A percentile compares a stretch with the other conserved stretches of the same genome.
Conservation (phyloP, 352 stramenopile genomes). For the Phytophthora constricta region DNA sequence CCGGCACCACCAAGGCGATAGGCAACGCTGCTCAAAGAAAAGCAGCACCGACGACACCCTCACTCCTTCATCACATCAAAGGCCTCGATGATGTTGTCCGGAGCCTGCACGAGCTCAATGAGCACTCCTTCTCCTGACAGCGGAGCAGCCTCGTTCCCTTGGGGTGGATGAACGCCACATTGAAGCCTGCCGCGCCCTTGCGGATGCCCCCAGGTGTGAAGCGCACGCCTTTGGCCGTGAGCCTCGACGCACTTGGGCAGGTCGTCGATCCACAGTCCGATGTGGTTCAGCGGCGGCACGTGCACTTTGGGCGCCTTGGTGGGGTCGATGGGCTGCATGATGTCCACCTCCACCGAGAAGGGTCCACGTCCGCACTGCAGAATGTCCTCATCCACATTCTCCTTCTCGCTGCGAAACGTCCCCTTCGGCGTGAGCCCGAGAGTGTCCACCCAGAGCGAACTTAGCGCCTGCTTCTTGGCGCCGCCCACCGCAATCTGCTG, state of each 20-base stretch:
- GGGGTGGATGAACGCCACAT: slow-evolving; percentile 99
- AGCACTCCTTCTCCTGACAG: slow-evolving; percentile 95
- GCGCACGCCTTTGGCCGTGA: slow-evolving; percentile 92
- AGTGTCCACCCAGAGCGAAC: slow-evolving; percentile 84
- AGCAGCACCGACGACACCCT: too few relatives aligned
- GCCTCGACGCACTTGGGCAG: slow-evolving; percentile 91
- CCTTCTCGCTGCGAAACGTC: slow-evolving; percentile 82
- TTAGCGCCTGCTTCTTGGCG: slow-evolving; percentile 88
- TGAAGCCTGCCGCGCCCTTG: slow-evolving; percentile 95
- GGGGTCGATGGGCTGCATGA: slow-evolving; percentile 98
- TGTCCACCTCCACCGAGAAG: slow-evolving; percentile 96
- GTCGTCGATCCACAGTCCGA: slow-evolving; percentile 98
- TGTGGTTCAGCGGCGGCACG: slow-evolving; percentile 97
- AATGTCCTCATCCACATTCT: slow-evolving; percentile 99
- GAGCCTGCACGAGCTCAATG: slow-evolving; percentile 98
- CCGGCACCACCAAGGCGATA: too few relatives aligned
- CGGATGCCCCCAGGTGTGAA: slow-evolving; percentile 98
- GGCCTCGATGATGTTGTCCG: slow-evolving; percentile 90
- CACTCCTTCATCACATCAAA: slow-evolving; percentile 65
- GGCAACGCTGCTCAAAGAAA: too few relatives aligned
- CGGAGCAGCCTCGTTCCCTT: slow-evolving; percentile 93
- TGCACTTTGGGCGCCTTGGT: slow-evolving; percentile 95
- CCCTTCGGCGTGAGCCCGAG: slow-evolving; percentile 79
- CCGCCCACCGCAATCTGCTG: slow-evolving; percentile 98
- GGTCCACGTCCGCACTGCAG: slow-evolving; percentile 91